phyloP scores from a whole-genome alignment of 306 rosid species.

The Vachellia pachyceras region DNA sequence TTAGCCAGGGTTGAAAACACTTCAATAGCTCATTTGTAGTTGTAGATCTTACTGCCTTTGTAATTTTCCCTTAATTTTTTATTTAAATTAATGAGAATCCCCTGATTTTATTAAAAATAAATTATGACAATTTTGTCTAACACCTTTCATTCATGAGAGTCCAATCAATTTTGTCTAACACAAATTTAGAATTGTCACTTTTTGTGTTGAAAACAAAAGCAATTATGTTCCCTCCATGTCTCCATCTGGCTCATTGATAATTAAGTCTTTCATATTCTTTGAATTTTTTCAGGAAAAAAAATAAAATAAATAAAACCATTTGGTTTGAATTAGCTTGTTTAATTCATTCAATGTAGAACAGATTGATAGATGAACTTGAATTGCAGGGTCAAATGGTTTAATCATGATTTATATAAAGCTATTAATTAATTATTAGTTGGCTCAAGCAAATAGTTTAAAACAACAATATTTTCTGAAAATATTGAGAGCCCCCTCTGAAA shows the following conservation, averaged over 20 bases:
- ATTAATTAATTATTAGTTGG: not conserved
- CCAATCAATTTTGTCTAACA: not conserved
- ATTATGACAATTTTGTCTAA: not conserved
- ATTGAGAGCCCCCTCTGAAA: not conserved
- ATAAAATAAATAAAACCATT: not conserved
- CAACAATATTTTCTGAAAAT: not conserved
- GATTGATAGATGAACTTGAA: not conserved
- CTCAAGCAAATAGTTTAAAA: not conserved
- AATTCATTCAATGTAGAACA: not conserved
- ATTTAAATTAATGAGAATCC: not conserved
- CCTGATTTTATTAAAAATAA: not conserved
- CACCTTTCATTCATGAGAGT: not conserved
- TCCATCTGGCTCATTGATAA: not conserved
- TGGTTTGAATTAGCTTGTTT: not conserved
- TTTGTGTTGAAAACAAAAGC: not conserved
- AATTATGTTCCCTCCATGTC: not conserved
- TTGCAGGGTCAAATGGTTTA: no score
- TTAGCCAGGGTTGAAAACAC: not conserved
- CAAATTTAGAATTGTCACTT: not conserved
- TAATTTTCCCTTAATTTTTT: not conserved
- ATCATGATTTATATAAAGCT: no score
- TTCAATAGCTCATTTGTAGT: no score
- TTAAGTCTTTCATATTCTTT: not conserved
- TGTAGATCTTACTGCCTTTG: not conserved
- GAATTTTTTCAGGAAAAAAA: not conserved